phyloP scores from a whole-genome alignment of 805 yeast species.

The Cyberlindnera lachancei region DNA sequence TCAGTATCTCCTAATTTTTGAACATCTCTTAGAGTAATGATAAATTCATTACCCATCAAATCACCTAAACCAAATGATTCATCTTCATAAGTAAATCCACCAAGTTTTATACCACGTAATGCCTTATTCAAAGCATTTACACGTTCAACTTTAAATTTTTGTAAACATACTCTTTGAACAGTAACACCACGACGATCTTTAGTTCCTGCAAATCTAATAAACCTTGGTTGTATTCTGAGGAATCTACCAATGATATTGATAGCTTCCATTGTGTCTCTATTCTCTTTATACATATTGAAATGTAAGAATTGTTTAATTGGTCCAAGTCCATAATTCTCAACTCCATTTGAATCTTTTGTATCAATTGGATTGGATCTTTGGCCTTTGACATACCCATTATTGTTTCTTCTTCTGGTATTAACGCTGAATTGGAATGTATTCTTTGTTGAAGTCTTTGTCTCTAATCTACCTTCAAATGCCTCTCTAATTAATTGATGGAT shows the following conservation, averaged over 20 bases:
- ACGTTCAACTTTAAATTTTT: constrained; percentile 64
- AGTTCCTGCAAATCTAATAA: constrained; percentile 84
- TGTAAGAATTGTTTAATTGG: constrained; percentile 61
- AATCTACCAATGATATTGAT: constrained; percentile 67
- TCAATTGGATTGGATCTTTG: constrained; percentile 32
- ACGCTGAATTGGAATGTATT: constrained; percentile 61
- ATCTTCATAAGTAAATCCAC: constrained; percentile 67
- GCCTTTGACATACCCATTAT: constrained; percentile 23
- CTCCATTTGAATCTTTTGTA: constrained; percentile 37
- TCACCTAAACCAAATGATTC: constrained; percentile 69
- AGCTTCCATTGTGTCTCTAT: constrained; percentile 96
- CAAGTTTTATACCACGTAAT: constrained; percentile 69
- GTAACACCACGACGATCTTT: constrained; percentile 96
- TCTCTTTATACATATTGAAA: constrained; percentile 83
- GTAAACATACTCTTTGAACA: constrained; percentile 70
- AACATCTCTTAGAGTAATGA: constrained; percentile 77
- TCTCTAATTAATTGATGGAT: constrained; percentile 72
- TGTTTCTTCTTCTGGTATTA: constrained; percentile 27
- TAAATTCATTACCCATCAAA: constrained; percentile 80
- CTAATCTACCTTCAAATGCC: constrained; percentile 68
- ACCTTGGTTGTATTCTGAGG: constrained; percentile 64
- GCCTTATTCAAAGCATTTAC: constrained; percentile 70
- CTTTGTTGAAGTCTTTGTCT: constrained; percentile 65
- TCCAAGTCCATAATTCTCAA: constrained; percentile 68
- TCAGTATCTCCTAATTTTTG: constrained; percentile 26